A percentile compares a stretch with the other conserved stretches of the same genome.
These are phyloP conservation scores for Russula lepida DNA, from an alignment of 768 basidiomycete genomes.

Conservation along the genomic window DNA sequence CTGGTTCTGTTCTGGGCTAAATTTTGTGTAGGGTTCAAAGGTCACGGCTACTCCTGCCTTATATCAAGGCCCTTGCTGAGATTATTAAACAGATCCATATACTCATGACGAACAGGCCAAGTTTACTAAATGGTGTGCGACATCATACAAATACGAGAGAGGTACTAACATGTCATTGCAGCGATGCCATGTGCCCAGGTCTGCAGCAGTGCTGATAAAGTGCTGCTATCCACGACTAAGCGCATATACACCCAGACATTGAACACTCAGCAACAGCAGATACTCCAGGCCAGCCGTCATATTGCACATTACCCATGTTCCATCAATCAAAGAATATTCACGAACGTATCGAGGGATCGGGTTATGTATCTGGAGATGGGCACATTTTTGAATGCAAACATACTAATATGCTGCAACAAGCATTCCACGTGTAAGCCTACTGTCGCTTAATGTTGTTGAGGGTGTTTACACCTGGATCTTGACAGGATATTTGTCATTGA, in stretches of 20 bases:
- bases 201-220: not conserved
- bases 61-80: not conserved
- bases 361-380: constrained; percentile 49
- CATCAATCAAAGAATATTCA: constrained; percentile 33
- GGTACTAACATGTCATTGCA: constrained; percentile 18
- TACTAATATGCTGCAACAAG: constrained; percentile 42
- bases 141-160: not conserved
- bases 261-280: constrained; percentile 39
- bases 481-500: constrained; percentile 49
- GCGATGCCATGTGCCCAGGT: constrained; percentile 48
- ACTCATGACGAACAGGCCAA: constrained; percentile 46
- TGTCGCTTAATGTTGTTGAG: not conserved
- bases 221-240: not conserved
- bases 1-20: not conserved
- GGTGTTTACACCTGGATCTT: not conserved
- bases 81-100: constrained; percentile 41
- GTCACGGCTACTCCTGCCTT: constrained; percentile 21
- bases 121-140: constrained; percentile 45
- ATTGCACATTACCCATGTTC: constrained; percentile 46
- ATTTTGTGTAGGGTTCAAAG: constrained; percentile 44
- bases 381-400: constrained; percentile 48
- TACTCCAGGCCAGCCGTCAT: constrained; percentile 40
- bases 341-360: constrained; percentile 27
- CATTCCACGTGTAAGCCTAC: constrained; percentile 50
- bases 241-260: constrained; percentile 30